phyloP scores from a whole-genome alignment of 768 basidiomycete species.

The Imleria badia region DNA sequence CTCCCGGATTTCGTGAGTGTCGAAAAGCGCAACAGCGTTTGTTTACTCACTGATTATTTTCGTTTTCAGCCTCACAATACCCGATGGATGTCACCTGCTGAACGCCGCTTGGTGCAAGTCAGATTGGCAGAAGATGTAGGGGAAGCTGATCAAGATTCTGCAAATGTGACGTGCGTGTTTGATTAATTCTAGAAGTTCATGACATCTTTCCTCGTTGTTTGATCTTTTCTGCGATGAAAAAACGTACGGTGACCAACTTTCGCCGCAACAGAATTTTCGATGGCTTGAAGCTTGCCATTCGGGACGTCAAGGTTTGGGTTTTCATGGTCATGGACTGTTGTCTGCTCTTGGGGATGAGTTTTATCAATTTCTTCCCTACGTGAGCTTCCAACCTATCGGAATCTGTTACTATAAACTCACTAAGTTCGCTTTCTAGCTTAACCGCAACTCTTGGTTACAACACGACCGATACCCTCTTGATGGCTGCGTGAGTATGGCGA shows the following conservation, averaged over 20 bases:
- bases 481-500: constrained; percentile 49
- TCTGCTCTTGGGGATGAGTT: constrained; percentile 56
- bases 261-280: constrained; percentile 40
- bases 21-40: background rate
- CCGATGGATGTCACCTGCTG: constrained; percentile 51
- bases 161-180: constrained; percentile 15
- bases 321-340: constrained; percentile 53
- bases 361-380: constrained; percentile 61
- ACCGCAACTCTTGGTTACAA: constrained; percentile 61
- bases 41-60: background rate
- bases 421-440: constrained; percentile 34
- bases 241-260: background rate
- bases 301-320: constrained; percentile 52
- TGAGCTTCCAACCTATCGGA: constrained; percentile 21
- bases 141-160: constrained; percentile 56
- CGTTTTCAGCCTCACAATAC: constrained; percentile 57
- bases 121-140: constrained; percentile 68
- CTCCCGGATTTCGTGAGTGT: constrained; percentile 57
- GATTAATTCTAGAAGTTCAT: background rate
- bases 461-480: constrained; percentile 56
- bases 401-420: background rate
- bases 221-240: background rate
- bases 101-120: constrained; percentile 62
- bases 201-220: background rate
- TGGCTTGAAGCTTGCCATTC: constrained; percentile 56